Evolutionary conservation across 2,329 filamentous ascomycete genomes (phyloP), one percentile per base, ranked within the genome.

Genomic region (Fusarium miscanthi): DNA sequence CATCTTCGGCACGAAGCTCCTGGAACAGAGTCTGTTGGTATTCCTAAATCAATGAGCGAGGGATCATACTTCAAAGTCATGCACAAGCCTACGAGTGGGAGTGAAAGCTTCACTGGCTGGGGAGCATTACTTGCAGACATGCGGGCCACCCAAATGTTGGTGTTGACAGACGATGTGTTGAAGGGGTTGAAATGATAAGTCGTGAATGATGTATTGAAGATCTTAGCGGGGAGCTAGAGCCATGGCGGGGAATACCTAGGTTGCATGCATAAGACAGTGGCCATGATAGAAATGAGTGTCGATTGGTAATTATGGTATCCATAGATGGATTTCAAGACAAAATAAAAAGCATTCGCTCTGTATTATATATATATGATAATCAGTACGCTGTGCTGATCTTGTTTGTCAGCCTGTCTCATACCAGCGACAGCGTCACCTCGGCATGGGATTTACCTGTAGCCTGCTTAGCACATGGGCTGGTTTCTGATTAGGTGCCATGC

Each of bases 21-120:
- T 93, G 94, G 85, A 98, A 98, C 78, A 98, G 90, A 79, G 94
- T 92, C 85, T 98, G 95, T 85, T 99, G 96, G 82, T 97, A 99
- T 87, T 94, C 87, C 90, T 92, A 61, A n/a, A 57, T 42, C 17
- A 49, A 59, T 74, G 61, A 79, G 77, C 33, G 19, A n/a, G 37
- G 42, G 11, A 23, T 12, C 5, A 48, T 12, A 23, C 11, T 27
- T 23, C 14, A 25, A 16, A 37, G 14, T n/a, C 17, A 45, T 41
- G 54, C 12, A 23, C 16, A n/a, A 43, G 49, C 74, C 51, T 72
- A 82, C 82, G 65, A 83, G 77, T 73, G 93, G 93, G 69, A 95
- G 87, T 69, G 93, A 95, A 73, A 95, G 88, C 85, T 94, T 94
- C 84, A 95, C 92, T 69, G 92, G 92, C 82, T 90, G 89, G 73